Percentiles rank a stretch among this genome's conserved stretches.
Conservation (phyloP, 345 rosid genomes). For the Murraya koenigii region DNA sequence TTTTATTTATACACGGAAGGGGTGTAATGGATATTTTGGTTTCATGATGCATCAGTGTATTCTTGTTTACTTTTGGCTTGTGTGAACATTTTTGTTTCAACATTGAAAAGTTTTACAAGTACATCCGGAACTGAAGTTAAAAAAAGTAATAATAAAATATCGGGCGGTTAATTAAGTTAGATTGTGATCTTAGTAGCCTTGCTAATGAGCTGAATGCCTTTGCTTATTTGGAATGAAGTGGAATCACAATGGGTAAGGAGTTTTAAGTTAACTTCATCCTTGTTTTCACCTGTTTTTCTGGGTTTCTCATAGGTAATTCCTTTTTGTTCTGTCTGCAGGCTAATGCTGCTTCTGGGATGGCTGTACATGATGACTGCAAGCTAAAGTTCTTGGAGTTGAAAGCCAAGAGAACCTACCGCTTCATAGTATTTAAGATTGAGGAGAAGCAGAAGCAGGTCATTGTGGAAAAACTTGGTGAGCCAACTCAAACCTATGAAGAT, state of each 20-base stretch:
- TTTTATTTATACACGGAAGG: neutral
- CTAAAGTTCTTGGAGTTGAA: conserved; percentile 53
- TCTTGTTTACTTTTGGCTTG: neutral
- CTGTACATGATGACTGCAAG: conserved; percentile 64
- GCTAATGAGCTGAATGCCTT: neutral
- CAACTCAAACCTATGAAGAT: conserved; percentile 43
- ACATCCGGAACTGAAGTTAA: neutral
- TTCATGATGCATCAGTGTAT: neutral
- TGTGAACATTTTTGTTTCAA: neutral
- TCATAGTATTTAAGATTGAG: conserved; percentile 54
- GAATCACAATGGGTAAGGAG: neutral
- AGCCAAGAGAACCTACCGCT: conserved; percentile 51
- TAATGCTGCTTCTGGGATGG: conserved; percentile 59
- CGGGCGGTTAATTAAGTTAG: neutral
- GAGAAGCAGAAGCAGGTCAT: conserved; percentile 56
- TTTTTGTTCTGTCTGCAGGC: conserved; percentile 28
- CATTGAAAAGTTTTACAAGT: neutral
- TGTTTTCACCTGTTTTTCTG: no score
- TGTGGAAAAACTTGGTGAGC: conserved; percentile 54
- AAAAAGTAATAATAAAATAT: neutral
- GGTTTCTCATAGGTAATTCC: neutral
- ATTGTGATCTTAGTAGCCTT: neutral
- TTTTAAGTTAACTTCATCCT: neutral
- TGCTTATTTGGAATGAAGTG: neutral
- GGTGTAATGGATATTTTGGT: neutral